Conservation (phyloP, 352 stramenopile species). For the Globisporangium cylindrosporum region DNA sequence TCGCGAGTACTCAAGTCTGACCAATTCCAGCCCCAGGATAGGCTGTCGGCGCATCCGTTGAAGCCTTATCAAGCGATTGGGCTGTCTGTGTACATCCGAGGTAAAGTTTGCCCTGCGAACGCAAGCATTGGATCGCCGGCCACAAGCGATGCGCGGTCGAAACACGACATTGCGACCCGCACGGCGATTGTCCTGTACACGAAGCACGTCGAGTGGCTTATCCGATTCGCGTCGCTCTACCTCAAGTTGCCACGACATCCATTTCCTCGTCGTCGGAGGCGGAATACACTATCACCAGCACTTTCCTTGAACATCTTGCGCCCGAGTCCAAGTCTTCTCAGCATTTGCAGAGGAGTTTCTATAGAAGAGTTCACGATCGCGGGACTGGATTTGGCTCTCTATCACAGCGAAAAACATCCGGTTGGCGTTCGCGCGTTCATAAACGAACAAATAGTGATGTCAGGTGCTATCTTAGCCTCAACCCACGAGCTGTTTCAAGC, state of each 20-base stretch:
- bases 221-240: constrained; percentile 54
- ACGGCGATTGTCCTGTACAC: constrained; percentile 71
- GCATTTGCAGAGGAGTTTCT: constrained; percentile 38
- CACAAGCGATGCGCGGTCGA: constrained; percentile 26
- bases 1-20: constrained; percentile 12
- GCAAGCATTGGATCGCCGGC: background rate
- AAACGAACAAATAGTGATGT: constrained; percentile 54
- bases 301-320: background rate
- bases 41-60: constrained; percentile 10
- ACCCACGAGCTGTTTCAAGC: constrained; percentile 27
- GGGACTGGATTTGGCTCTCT: constrained; percentile 66
- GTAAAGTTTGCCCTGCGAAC: constrained; percentile 32
- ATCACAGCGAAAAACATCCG: constrained; percentile 65
- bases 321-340: constrained; percentile 17
- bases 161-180: constrained; percentile 51
- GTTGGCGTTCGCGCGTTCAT: constrained; percentile 65
- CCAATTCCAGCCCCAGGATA: background rate
- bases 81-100: constrained; percentile 42
- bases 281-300: background rate
- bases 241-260: constrained; percentile 27
- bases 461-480: constrained; percentile 34
- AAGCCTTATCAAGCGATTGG: constrained; percentile 32
- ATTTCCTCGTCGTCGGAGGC: constrained; percentile 22
- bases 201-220: constrained; percentile 75
- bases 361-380: constrained; percentile 61